phyloP scores from a whole-genome alignment of 2,329 filamentous ascomycete species.

The Scedosporium dehoogii region DNA sequence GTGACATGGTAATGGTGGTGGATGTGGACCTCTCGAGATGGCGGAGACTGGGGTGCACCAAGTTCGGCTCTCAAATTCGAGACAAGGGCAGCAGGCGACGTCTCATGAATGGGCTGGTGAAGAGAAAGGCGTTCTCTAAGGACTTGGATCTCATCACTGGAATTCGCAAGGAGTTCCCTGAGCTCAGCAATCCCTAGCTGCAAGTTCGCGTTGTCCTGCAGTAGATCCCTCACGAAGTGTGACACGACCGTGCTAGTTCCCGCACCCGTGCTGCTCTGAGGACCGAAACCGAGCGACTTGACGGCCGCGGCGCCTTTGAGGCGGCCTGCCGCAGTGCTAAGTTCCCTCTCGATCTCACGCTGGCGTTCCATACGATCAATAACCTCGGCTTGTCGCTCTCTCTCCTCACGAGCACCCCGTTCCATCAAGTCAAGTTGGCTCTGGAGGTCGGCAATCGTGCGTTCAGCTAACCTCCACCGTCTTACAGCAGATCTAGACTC shows the following conservation, averaged over 20 bases:
- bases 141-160: slow-evolving; percentile 86
- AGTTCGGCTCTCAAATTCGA: slow-evolving; percentile 65
- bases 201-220: slow-evolving; percentile 90
- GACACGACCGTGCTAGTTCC: slow-evolving; percentile 63
- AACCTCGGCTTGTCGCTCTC: slow-evolving; percentile 71
- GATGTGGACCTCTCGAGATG: slow-evolving; percentile 72
- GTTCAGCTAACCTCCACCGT: slow-evolving; percentile 78
- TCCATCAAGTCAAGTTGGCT: slow-evolving; percentile 86
- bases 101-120: slow-evolving; percentile 58
- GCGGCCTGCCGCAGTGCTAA: slow-evolving; percentile 68
- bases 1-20: slow-evolving; percentile 87
- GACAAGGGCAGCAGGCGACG: slow-evolving; percentile 25
- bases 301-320: slow-evolving; percentile 72
- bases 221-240: slow-evolving; percentile 89
- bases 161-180: slow-evolving; percentile 79
- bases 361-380: slow-evolving; percentile 76
- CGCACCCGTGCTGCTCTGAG: slow-evolving; percentile 23
- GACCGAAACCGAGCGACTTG: slow-evolving; percentile 50
- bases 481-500: slow-evolving; percentile 71
- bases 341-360: slow-evolving; percentile 69
- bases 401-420: slow-evolving; percentile 68
- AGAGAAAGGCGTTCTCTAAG: slow-evolving; percentile 71
- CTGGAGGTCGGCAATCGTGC: slow-evolving; percentile 66
- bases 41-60: slow-evolving; percentile 31
- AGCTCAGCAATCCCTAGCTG: slow-evolving; percentile 88